Evolutionary conservation across 306 rosid species (phyloP).

Genomic region (Betula pendula): DNA sequence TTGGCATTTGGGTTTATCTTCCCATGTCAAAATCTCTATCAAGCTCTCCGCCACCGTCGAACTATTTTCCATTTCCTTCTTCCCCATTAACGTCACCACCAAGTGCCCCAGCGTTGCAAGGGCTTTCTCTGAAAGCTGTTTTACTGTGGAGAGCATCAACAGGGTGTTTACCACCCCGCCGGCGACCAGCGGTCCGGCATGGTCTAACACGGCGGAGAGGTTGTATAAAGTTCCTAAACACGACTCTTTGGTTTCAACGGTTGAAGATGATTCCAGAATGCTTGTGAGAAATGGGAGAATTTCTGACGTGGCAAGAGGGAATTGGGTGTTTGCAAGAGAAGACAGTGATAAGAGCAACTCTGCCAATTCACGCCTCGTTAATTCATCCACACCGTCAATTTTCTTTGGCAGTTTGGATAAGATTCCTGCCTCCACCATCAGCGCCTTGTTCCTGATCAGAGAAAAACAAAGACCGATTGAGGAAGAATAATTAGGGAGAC

Average conservation of each 20-base stretch:
- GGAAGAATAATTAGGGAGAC: constrained; percentile 21
- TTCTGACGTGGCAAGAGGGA: constrained; percentile 52
- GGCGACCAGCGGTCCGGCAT: constrained; percentile 58
- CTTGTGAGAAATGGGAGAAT: constrained; percentile 49
- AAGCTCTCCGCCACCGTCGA: constrained; percentile 57
- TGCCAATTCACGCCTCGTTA: constrained; percentile 52
- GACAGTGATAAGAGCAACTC: constrained; percentile 67
- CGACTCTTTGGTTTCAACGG: constrained; percentile 44
- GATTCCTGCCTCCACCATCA: constrained; percentile 83
- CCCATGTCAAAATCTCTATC: constrained; percentile 86
- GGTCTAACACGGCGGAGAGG: constrained; percentile 72
- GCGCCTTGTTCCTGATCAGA: constrained; percentile 74
- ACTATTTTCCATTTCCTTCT: constrained; percentile 69
- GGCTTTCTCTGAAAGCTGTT: constrained; percentile 66
- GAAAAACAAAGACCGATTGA: constrained; percentile 6
- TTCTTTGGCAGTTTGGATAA: constrained; percentile 62
- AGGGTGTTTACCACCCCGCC: constrained; percentile 58
- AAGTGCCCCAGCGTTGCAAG: constrained; percentile 78
- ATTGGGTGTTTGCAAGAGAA: constrained; percentile 64
- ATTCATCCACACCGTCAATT: constrained; percentile 53
- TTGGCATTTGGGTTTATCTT: constrained; percentile 72
- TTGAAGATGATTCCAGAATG: constrained; percentile 47
- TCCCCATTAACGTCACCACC: constrained; percentile 78
- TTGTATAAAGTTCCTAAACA: constrained; percentile 68
- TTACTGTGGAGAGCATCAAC: constrained; percentile 40